Evolutionary conservation across 1,139 yeast genomes (phyloP), one percentile per base, ranked within the genome.

Genomic region (Blastobotrys capitulatus): DNA sequence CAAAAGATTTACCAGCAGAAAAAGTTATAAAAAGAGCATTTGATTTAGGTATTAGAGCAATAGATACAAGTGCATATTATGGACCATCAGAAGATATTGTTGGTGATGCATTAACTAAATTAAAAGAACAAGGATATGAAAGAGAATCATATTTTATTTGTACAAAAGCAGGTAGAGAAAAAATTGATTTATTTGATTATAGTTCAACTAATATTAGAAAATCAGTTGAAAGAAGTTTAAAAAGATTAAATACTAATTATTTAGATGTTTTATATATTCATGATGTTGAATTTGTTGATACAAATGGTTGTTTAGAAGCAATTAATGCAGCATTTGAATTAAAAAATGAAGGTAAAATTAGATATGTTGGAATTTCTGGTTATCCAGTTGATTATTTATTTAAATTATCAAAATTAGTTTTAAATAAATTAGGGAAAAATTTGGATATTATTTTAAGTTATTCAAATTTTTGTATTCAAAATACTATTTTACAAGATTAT

Each of bases 21-120:
- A 79, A 76, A 0, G 77, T 90, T 48, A 62, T 90, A 25, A 65
- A 70, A 44, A 61, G 67, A 18, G 95, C 92, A 0, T 83, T 88
- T 59, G 68, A 71, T 20, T 65, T 73, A 25, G 97, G 96, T 0
- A 71, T 87, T 53, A 76, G 77, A 46, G 94, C 95, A 1, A 71
- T 90, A 39, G 97, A 92, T 63, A 88, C 96, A 0, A 85, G 96
- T 0, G 96, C 97, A 1, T 90, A 87, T 67, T 90, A 90, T 62
- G 97, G 97, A 0, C 89, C 89, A 0, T 86, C 95, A 4, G 97
- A 90, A 62, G 74, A 69, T 32, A 62, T 89, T 25, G 66, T 87
- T 3, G 97, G 97, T 0, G 56, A 72, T 9, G 92, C 90, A 0
- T 68, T 90, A 54, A 59, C 63, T 26, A 55, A 71, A 9, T 60